phyloP scores from a whole-genome alignment of 2,329 filamentous ascomycete genomes.

The Diplodia intermedia region DNA sequence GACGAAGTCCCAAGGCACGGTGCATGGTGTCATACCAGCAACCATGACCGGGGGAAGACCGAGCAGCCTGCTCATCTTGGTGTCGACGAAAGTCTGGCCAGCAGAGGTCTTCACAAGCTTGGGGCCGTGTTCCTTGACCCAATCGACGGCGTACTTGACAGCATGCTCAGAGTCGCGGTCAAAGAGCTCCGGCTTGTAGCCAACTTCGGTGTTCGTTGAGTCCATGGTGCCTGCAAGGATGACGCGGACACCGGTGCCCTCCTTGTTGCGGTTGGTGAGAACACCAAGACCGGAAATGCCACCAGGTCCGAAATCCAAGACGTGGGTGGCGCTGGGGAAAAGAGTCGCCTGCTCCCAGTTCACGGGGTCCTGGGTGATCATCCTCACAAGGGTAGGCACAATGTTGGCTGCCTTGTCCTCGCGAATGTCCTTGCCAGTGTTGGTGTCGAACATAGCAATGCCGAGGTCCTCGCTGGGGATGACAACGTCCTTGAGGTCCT shows the following conservation, averaged over 20 bases:
- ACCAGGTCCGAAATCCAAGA: constrained; percentile 95
- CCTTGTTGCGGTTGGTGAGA: constrained; percentile 98
- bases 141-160: constrained; percentile 93
- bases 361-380: constrained; percentile 93
- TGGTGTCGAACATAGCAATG: constrained; percentile 89
- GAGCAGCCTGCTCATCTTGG: constrained; percentile 67
- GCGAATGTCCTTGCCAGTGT: constrained; percentile 84
- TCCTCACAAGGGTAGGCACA: constrained; percentile 82
- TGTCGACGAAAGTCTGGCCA: constrained; percentile 91
- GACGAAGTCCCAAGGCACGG: constrained; percentile 59
- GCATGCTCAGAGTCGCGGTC: constrained; percentile 95
- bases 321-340: constrained; percentile 89
- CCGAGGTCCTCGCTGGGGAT: constrained; percentile 77
- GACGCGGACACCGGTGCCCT: constrained; percentile 94
- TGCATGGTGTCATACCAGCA: constrained; percentile 58
- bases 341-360: constrained; percentile 96
- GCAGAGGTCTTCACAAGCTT: constrained; percentile 86
- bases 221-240: constrained; percentile 94
- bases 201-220: constrained; percentile 86
- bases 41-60: constrained; percentile 57
- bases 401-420: constrained; percentile 73
- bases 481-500: constrained; percentile 82
- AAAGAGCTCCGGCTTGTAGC: constrained; percentile 97
- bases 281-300: constrained; percentile 96
- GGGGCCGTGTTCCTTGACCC: constrained; percentile 98